phyloP scores from a whole-genome alignment of 2,329 filamentous ascomycete genomes.

The Samsoniella hepiali region DNA sequence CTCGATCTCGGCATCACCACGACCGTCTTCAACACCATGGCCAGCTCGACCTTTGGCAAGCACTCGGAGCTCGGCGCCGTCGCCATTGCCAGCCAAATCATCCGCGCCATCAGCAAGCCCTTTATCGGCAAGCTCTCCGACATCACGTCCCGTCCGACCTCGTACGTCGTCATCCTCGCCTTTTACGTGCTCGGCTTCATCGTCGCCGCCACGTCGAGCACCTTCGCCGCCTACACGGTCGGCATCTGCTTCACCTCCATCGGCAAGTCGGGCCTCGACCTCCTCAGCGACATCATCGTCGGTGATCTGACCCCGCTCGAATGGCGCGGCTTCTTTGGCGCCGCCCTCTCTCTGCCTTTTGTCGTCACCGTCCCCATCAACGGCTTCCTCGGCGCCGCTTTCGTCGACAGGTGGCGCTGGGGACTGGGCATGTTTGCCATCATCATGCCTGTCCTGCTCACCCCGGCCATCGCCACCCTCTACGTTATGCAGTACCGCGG shows the following conservation, averaged over 20 bases:
- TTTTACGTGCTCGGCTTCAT: conserved; percentile 56
- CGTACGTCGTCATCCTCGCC: conserved; percentile 53
- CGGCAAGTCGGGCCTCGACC: conserved; percentile 56
- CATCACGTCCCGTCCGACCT: conserved; percentile 60
- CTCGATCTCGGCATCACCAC: conserved; percentile 37
- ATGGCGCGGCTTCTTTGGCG: conserved; percentile 32
- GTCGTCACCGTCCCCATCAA: conserved; percentile 34
- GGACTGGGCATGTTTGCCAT: conserved; percentile 63
- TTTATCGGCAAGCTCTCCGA: conserved; percentile 60
- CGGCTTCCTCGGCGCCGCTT: conserved; percentile 38
- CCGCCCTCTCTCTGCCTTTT: conserved; percentile 31
- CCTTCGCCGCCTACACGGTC: conserved; percentile 49
- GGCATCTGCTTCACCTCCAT: conserved; percentile 58
- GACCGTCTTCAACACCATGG: conserved; percentile 33
- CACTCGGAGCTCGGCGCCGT: conserved; percentile 30
- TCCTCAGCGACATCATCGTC: conserved; percentile 61
- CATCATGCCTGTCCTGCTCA: conserved; percentile 53
- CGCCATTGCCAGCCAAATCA: conserved; percentile 33
- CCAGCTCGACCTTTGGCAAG: conserved; percentile 32
- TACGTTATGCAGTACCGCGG: conserved; percentile 59
- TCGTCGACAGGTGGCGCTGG: conserved; percentile 41
- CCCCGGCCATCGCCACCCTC: conserved; percentile 55
- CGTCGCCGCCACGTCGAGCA: conserved; percentile 52
- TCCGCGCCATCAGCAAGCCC: conserved; percentile 54
- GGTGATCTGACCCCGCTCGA: conserved; percentile 55